Conservation (phyloP, 2,329 filamentous ascomycete species). For the Aotearoamyces nothofagi region DNA sequence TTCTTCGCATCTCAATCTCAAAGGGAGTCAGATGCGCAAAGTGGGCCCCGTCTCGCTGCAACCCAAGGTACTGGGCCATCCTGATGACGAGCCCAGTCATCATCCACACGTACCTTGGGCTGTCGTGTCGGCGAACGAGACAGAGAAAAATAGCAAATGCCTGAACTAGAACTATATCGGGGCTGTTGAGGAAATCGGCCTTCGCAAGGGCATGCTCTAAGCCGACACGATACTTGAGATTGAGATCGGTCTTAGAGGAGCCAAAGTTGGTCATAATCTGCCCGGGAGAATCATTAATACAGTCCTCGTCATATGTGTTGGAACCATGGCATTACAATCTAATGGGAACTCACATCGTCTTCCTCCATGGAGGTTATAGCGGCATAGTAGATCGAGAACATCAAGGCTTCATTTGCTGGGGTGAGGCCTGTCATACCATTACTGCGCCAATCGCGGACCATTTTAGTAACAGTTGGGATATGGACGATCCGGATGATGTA, state of each 20-base stretch:
- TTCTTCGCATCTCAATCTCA: slow-evolving; percentile 39
- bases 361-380: slow-evolving; percentile 40
- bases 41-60: slow-evolving; percentile 27
- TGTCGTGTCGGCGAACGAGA: slow-evolving; percentile 30
- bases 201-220: slow-evolving; percentile 33
- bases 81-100: slow-evolving; percentile 45
- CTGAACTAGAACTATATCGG: slow-evolving; percentile 32
- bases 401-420: slow-evolving; percentile 32
- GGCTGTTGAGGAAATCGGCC: slow-evolving; percentile 32
- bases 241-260: slow-evolving; percentile 27
- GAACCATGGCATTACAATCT: not conserved
- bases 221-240: slow-evolving; percentile 29
- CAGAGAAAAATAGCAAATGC: slow-evolving; percentile 35
- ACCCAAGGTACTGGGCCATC: slow-evolving; percentile 26
- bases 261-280: slow-evolving; percentile 32
- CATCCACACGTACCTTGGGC: slow-evolving; percentile 36
- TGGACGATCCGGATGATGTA: slow-evolving; percentile 26
- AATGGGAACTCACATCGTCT: slow-evolving; percentile 29
- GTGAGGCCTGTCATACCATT: slow-evolving; percentile 19
- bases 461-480: slow-evolving; percentile 26
- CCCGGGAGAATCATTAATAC: slow-evolving; percentile 1
- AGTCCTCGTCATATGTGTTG: not conserved
- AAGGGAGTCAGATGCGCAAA: slow-evolving; percentile 27
- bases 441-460: slow-evolving; percentile 22
- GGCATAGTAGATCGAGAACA: slow-evolving; percentile 42